Conservation (phyloP, 805 yeast genomes). For the Pichia occidentalis region DNA sequence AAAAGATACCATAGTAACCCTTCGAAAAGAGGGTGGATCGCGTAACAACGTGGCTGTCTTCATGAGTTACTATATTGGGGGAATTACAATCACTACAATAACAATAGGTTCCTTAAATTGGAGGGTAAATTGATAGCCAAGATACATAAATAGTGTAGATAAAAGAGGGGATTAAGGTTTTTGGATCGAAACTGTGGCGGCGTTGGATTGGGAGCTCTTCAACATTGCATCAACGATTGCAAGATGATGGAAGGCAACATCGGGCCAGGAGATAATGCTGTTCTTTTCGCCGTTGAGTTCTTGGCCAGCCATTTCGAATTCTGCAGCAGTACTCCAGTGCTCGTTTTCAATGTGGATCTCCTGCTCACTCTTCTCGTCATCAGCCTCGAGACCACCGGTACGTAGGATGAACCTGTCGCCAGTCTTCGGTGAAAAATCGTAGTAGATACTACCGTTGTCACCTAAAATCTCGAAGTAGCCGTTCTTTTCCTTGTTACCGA, state of each 20-base stretch:
- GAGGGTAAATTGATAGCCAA: too few species aligned
- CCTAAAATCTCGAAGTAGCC: constrained; percentile 70
- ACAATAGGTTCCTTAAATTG: too few species aligned
- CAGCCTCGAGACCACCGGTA: constrained; percentile 51
- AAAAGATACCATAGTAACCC: too few species aligned
- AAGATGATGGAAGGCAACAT: constrained; percentile 82
- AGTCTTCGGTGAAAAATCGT: constrained; percentile 54
- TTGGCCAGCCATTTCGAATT: constrained; percentile 43
- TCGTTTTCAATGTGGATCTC: constrained; percentile 38
- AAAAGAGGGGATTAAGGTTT: constrained; percentile 6
- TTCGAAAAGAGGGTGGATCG: too few species aligned
- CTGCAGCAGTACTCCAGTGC: constrained; percentile 35
- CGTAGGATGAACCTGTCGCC: constrained; percentile 33
- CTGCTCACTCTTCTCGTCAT: constrained; percentile 35
- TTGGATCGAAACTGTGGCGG: constrained; percentile 30
- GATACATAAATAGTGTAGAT: too few species aligned
- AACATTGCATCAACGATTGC: constrained; percentile 85
- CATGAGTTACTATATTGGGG: too few species aligned
- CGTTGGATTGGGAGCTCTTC: constrained; percentile 52
- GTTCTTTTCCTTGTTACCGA: constrained; percentile 73
- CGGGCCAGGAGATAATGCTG: constrained; percentile 44
- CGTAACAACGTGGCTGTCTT: too few species aligned
- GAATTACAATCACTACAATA: too few species aligned
- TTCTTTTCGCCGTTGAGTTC: constrained; percentile 23
- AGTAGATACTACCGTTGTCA: constrained; percentile 63